A percentile compares a stretch with the other conserved stretches of the same genome.
Evolutionary conservation across 225 moss, liverwort and hornwort genomes (phyloP).

Genomic region (Climacium dendroides): DNA sequence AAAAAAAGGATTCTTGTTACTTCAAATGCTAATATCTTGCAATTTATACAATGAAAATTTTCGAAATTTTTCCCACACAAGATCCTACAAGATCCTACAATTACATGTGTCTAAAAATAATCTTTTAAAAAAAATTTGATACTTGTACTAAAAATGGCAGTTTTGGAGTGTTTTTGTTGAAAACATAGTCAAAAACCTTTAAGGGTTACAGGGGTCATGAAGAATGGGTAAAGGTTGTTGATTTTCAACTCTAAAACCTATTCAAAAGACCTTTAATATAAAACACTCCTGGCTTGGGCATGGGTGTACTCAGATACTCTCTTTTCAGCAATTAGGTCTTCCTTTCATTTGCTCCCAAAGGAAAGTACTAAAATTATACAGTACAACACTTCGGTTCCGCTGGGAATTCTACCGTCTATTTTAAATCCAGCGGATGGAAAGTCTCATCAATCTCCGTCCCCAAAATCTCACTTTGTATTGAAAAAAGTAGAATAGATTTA

Average conservation of each 20-base stretch:
- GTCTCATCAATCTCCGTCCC: not conserved
- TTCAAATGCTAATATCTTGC: too few relatives aligned
- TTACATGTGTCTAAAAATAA: too few relatives aligned
- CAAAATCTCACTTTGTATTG: not conserved
- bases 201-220: rapidly evolving
- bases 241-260: not conserved
- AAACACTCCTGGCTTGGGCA: not conserved
- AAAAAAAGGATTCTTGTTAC: too few relatives aligned
- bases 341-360: not conserved
- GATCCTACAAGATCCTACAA: too few relatives aligned
- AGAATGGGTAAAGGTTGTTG: not conserved
- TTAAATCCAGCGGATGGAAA: not conserved
- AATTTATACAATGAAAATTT: too few relatives aligned
- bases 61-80: too few relatives aligned
- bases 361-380: not conserved
- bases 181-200: too few relatives aligned
- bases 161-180: too few relatives aligned
- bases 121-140: too few relatives aligned
- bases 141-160: too few relatives aligned
- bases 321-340: too few relatives aligned
- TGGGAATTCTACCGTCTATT: not conserved
- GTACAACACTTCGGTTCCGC: too few relatives aligned
- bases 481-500: not conserved
- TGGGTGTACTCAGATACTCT: not conserved
- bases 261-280: not conserved